Evolutionary conservation across 371 early-diverging fungal species (phyloP).

Genomic region (Mucor lusitanicus): DNA sequence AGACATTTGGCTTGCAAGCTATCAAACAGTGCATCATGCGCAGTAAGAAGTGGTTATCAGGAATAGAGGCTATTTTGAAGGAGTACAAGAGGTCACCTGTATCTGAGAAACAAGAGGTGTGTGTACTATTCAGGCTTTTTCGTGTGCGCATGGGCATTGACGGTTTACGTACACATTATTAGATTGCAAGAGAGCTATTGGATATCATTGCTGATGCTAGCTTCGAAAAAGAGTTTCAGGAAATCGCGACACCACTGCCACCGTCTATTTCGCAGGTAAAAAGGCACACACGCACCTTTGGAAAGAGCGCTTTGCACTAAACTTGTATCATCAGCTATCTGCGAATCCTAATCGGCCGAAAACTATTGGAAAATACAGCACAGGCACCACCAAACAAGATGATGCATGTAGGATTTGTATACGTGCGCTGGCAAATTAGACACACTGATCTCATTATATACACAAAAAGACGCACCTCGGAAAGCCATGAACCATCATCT

Average conservation of each 20-base stretch:
- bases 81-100: slow-evolving; percentile 22
- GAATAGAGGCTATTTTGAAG: slow-evolving; percentile 20
- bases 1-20: slow-evolving; percentile 32
- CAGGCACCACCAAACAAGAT: not conserved
- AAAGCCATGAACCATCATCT: not conserved
- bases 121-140: not conserved
- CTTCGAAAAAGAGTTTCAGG: slow-evolving; percentile 21
- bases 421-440: not conserved
- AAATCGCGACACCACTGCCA: not conserved
- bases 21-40: slow-evolving; percentile 32
- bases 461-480: not conserved
- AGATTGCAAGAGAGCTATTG: slow-evolving; percentile 33
- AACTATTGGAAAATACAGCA: not conserved
- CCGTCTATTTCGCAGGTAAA: slow-evolving; percentile 2
- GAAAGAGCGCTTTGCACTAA: not conserved
- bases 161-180: not conserved
- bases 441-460: not conserved
- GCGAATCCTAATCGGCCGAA: slow-evolving; percentile 36
- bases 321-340: slow-evolving; percentile 10
- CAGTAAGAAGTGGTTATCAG: slow-evolving; percentile 31
- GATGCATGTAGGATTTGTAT: not conserved
- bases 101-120: slow-evolving; percentile 35
- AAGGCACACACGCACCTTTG: not conserved
- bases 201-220: slow-evolving; percentile 20
- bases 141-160: not conserved